Conservation (phyloP, 2,329 filamentous ascomycete genomes). For the Calonectria pteridis region DNA sequence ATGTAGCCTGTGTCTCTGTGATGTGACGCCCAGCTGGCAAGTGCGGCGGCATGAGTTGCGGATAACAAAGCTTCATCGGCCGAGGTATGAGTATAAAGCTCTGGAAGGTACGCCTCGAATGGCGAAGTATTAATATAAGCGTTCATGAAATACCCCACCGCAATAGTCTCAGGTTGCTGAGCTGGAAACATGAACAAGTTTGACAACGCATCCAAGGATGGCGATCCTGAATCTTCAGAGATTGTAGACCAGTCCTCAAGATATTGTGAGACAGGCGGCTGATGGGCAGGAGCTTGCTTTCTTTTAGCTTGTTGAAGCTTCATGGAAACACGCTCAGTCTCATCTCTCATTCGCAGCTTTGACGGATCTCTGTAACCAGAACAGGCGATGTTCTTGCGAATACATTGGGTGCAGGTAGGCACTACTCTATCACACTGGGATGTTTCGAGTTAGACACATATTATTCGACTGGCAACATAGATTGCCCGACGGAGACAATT, state of each 20-base stretch:
- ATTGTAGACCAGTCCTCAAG: neutral
- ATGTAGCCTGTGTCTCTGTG: conserved; percentile 26
- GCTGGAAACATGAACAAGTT: neutral
- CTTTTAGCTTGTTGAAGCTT: conserved; percentile 27
- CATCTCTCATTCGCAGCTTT: conserved; percentile 42
- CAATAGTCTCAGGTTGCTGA: conserved; percentile 23
- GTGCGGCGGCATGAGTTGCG: conserved; percentile 39
- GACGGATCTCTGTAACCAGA: conserved; percentile 43
- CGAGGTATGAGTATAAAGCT: conserved; percentile 27
- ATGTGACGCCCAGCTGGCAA: conserved; percentile 40
- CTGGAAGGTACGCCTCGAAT: conserved; percentile 40
- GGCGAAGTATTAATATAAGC: conserved; percentile 43
- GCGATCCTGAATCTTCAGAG: neutral
- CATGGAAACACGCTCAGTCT: conserved; percentile 38
- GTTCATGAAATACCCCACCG: conserved; percentile 42
- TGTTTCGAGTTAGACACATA: neutral
- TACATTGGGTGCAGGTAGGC: conserved; percentile 43
- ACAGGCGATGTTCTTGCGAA: conserved; percentile 42
- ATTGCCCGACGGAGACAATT: neutral
- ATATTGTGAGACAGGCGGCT: neutral
- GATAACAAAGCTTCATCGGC: conserved; percentile 35
- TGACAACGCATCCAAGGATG: neutral
- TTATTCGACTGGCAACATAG: neutral
- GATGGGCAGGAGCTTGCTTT: neutral
- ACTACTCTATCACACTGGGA: conserved; percentile 43